Base-by-base conservation (phyloP, 108 stramenopile species). In the Phaeodactylum tricornutum region DNA sequence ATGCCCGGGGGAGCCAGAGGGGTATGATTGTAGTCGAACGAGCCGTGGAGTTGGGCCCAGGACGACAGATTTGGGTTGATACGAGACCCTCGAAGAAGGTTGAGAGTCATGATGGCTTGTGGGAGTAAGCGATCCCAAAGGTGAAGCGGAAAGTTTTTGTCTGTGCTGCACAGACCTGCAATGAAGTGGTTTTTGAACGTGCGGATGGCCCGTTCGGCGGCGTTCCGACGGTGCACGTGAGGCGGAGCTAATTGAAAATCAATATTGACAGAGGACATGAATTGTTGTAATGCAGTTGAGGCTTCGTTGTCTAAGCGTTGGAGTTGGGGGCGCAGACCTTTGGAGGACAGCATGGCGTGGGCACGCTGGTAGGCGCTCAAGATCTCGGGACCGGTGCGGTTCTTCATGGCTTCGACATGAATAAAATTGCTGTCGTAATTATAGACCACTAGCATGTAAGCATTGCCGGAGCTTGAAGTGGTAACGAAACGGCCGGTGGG, bases 1-100 rank as follows among this genome's bases (percentile, higher is more conserved):
- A 41, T 67, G 6, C 75, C 75, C 8, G 54, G 34, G 21, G 75
- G 71, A 1, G 64, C 70, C 7, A 76, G 28, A 4, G 75, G 75
- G 23, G 57, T 58, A 5, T 41, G 35, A 34, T 76, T 68, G 63
- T 36, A 68, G 57, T 76, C 19, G 17, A 7, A 45, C n/a, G 25
- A n/a, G 4, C 44, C 44, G 28, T 7, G 21, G 2, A 45, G 25
- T 20, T 26, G 44, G 4, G 44, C 25, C 5, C 9, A 20, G 3
- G 4, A 3, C 4, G 44, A 20, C 15, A 4, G 17, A 2, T 7
- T 20, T 1, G 70, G 70, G 31, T 72, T 45, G 36, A 58, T 48
- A 9, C 67, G 47, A 2, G 63, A 65, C 24, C 26, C 37, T 0
- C 71, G 49, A 4, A 72, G 48, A 16, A 72, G 8, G 39, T 71